Conservation (phyloP, 176 grass and related monocot species). For the Paspalum vaginatum region DNA sequence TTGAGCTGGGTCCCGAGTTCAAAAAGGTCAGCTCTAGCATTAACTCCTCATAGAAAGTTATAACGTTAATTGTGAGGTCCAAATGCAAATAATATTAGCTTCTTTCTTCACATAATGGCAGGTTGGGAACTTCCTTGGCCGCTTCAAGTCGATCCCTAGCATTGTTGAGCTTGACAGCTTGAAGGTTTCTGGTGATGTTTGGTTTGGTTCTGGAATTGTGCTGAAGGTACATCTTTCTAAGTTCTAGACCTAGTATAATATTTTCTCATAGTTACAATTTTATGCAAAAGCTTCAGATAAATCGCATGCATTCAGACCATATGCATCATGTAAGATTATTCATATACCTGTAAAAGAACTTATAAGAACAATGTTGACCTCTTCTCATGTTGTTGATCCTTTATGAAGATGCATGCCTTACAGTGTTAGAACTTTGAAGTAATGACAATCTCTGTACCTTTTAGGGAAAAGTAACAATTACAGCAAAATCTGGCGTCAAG, state of each 20-base stretch:
- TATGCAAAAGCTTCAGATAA: neutral
- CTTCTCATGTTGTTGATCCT: conserved; percentile 1
- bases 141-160: conserved; percentile 94
- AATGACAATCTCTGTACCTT: conserved; percentile 10
- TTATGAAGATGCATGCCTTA: conserved; percentile 20
- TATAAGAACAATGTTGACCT: neutral
- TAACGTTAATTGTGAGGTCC: conserved; percentile 5
- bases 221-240: conserved; percentile 70
- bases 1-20: conserved; percentile 91
- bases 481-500: conserved; percentile 71
- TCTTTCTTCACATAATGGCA: conserved; percentile 42
- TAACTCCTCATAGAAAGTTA: neutral
- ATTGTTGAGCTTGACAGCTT: conserved; percentile 90
- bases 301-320: neutral
- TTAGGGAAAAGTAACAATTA: conserved; percentile 71
- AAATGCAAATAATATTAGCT: neutral
- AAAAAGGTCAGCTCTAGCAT: conserved; percentile 64
- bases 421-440: neutral
- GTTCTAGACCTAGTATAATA: conserved; percentile 9
- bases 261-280: conserved; percentile 18
- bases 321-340: conserved; percentile 16
- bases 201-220: conserved; percentile 67
- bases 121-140: conserved; percentile 75
- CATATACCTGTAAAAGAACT: neutral
- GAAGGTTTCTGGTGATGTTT: conserved; percentile 94